Evolutionary conservation across 208 protist species (phyloP), one percentile per base, ranked within the genome.

Genomic region (Eutreptiella sp.): DNA sequence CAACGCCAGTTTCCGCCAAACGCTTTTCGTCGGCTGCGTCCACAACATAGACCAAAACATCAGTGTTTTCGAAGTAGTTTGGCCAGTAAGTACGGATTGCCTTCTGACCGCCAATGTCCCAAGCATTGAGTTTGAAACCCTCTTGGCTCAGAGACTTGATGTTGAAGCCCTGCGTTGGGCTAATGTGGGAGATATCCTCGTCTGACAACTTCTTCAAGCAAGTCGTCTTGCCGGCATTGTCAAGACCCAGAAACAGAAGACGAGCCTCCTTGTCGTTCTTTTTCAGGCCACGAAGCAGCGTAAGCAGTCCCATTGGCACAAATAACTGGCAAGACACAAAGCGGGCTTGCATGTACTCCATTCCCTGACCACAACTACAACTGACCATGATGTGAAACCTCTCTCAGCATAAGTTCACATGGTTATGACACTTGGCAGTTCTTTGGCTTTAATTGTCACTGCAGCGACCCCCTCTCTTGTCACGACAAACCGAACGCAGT

Each of bases 201-300:
- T 94, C 83, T 34, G 83, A 84, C 5, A 99, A 79, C 66, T 91
- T 87, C 46, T 94, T 90, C 19, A 98, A 72, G 58, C 95, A 94
- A 4, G 94, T 97, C 0, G 94, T 99, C 73, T 99, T 99, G 3
- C 92, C 92, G 14, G 97, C 97, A 66, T 98, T 98, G 72, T 98
- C 95, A 16, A 98, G 82, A 0, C 94, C 95, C 23, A 98, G 70
- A 72, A 98, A 89, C 2, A 97, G 72, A 48, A 98, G 84, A 4
- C 90, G 84, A 32, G 92, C 80, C 72, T 97, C 88, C 33, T 87
- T 88, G 36, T 95, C 87, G 48, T 76, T 89, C 72, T 88, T 72
- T 46, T 7, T 62, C n/a, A n/a, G n/a, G n/a, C n/a, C n/a, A n/a
- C n/a, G n/a, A n/a, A n/a, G n/a, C n/a, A n/a, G n/a, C n/a, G n/a